Percentiles rank a stretch among this genome's conserved stretches.
phyloP scores from a whole-genome alignment of 306 rosid genomes.

The Cucumis sativus region Cucumber_9930_V3 NC_026660.2:22662001-22662500 shows the following conservation, averaged over 20 bases:
- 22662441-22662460: conserved; percentile 48
- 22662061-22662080: no score
- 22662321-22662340: not conserved
- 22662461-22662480: conserved; percentile 39
- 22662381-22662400: conserved; percentile 29
- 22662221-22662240: not conserved
- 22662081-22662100: not conserved
- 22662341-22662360: not conserved
- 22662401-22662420: conserved; percentile 29
- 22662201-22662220: not conserved
- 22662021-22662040: no score
- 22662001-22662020: no score
- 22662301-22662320: not conserved
- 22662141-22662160: not conserved
- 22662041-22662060: no score
- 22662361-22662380: conserved; percentile 39
- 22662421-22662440: conserved; percentile 36
- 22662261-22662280: not conserved
- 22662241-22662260: not conserved
- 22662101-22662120: not conserved
- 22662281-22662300: not conserved
- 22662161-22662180: not conserved
- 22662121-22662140: conserved; percentile 1
- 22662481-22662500: conserved; percentile 26
- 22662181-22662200: not conserved